Conservation (phyloP, 768 basidiomycete species). For the Daedaleopsis nitida region DNA sequence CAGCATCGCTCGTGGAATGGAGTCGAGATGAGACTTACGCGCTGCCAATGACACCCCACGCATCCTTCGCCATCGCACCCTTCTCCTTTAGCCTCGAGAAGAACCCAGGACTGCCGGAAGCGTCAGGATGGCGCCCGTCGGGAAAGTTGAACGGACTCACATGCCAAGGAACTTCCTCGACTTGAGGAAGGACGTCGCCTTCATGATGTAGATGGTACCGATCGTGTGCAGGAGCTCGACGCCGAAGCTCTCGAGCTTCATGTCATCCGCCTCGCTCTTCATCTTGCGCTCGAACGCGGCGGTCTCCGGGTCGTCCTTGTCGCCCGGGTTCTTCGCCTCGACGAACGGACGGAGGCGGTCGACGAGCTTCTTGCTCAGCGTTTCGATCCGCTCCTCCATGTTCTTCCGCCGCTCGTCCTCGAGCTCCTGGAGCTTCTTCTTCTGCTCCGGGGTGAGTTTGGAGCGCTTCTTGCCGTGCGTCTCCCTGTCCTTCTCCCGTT, state of each 20-base stretch:
- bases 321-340: slow-evolving; percentile 83
- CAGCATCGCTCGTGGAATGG: slow-evolving; percentile 5
- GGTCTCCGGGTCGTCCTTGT: slow-evolving; percentile 82
- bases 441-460: slow-evolving; percentile 81
- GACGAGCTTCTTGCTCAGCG: slow-evolving; percentile 75
- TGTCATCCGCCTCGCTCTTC: slow-evolving; percentile 84
- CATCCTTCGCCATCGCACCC: slow-evolving; percentile 89
- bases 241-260: slow-evolving; percentile 97
- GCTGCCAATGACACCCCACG: slow-evolving; percentile 95
- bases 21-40: slow-evolving; percentile 58
- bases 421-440: slow-evolving; percentile 77
- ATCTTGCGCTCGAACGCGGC: slow-evolving; percentile 75
- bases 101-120: slow-evolving; percentile 71
- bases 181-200: slow-evolving; percentile 90
- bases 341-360: slow-evolving; percentile 90
- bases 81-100: slow-evolving; percentile 95
- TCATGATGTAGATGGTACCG: slow-evolving; percentile 90
- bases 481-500: slow-evolving; percentile 37
- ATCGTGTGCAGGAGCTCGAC: slow-evolving; percentile 94
- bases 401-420: slow-evolving; percentile 80
- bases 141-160: slow-evolving; percentile 44
- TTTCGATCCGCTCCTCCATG: slow-evolving; percentile 76
- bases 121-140: neutral
- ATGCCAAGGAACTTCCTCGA: slow-evolving; percentile 89
- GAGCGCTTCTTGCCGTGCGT: slow-evolving; percentile 39